phyloP scores from a whole-genome alignment of 345 rosid species.

The Citropsis articulata region DNA sequence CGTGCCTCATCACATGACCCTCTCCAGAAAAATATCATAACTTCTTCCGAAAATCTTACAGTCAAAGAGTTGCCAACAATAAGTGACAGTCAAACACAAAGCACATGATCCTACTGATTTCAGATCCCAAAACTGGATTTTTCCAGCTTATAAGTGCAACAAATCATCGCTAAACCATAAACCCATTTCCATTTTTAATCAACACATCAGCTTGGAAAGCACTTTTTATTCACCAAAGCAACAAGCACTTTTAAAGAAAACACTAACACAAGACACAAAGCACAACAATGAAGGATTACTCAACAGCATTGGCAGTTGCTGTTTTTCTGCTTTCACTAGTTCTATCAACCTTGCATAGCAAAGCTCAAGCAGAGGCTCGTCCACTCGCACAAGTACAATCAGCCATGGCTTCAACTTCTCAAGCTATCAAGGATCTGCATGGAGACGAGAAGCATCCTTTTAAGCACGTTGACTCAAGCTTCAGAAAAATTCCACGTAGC shows the following conservation, averaged over 20 bases:
- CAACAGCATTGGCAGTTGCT: constrained; percentile 27
- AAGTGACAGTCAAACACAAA: constrained; percentile 36
- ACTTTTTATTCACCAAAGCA: neutral
- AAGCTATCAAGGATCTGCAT: constrained; percentile 32
- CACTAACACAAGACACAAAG: neutral
- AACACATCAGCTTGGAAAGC: neutral
- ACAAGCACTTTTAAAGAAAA: neutral
- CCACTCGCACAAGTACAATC: neutral
- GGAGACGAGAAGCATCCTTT: constrained; percentile 32
- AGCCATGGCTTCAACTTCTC: constrained; percentile 27
- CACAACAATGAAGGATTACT: constrained; percentile 43
- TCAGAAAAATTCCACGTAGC: constrained; percentile 66
- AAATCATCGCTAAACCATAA: neutral
- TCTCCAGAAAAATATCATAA: neutral
- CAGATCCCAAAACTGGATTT: constrained; percentile 34
- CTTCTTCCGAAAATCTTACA: constrained; percentile 9
- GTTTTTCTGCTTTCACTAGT: constrained; percentile 39
- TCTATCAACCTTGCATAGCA: constrained; percentile 35
- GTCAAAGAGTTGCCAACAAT: constrained; percentile 18
- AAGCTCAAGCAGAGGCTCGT: constrained; percentile 41
- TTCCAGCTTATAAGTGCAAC: constrained; percentile 1
- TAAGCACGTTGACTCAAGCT: constrained; percentile 50
- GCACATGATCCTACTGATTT: constrained; percentile 52
- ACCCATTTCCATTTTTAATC: constrained; percentile 1
- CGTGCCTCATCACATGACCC: constrained; percentile 52